Evolutionary conservation across 139 green algal species (phyloP).

Genomic region (Picochlorum sp.): DNA sequence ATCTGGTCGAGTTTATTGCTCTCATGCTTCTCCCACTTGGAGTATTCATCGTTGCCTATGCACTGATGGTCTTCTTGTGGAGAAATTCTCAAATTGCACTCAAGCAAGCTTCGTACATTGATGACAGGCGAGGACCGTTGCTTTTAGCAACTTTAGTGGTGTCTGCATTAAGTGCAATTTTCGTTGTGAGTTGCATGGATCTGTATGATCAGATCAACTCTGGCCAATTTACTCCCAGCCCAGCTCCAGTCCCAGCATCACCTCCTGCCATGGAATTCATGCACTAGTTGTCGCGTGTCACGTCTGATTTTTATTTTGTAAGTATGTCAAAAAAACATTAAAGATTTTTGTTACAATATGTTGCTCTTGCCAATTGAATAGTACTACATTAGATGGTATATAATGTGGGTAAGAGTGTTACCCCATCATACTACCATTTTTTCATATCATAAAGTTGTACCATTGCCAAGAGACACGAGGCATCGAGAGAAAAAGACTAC

Average conservation of each 20-base stretch:
- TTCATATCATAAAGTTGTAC: no score
- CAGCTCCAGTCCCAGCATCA: background rate
- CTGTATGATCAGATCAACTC: conserved; percentile 29
- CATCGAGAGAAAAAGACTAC: background rate
- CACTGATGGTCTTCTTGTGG: conserved; percentile 68
- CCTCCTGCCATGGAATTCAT: no score
- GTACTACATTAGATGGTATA: background rate
- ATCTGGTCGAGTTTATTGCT: conserved; percentile 70
- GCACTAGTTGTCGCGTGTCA: no score
- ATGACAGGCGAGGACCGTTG: conserved; percentile 66
- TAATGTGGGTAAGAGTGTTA: no score
- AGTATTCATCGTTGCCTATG: conserved; percentile 68
- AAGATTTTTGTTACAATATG: conserved; percentile 1
- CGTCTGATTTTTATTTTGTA: no score
- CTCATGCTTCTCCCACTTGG: conserved; percentile 80
- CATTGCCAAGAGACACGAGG: no score
- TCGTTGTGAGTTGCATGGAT: conserved; percentile 61
- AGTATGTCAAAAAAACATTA: background rate
- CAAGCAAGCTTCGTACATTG: conserved; percentile 69
- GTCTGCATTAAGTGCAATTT: conserved; percentile 65
- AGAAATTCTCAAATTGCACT: conserved; percentile 57
- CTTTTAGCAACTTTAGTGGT: conserved; percentile 62
- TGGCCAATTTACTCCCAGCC: background rate
- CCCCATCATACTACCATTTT: no score
- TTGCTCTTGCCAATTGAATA: background rate